A percentile compares a stretch with the other conserved stretches of the same genome.
Evolutionary conservation across 768 basidiomycete genomes (phyloP).

Genomic region (Pleurotus ostreatus): DNA sequence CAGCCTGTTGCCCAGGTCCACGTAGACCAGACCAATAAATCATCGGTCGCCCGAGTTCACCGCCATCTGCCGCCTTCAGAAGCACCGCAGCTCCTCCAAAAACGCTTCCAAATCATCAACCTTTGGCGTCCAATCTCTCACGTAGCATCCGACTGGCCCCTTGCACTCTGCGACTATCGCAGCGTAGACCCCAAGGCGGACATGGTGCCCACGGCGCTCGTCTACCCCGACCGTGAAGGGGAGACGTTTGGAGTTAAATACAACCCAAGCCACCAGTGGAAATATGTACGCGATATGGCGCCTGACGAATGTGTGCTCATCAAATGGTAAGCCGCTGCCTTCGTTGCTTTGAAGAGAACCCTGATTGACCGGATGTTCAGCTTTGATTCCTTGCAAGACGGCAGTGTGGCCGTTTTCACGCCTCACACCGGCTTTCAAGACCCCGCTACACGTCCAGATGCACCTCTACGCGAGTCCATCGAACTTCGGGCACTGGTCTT

Average conservation of each 20-base stretch:
- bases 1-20: slow-evolving; percentile 45
- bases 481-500: slow-evolving; percentile 52
- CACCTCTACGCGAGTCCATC: slow-evolving; percentile 45
- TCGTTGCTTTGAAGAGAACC: not conserved
- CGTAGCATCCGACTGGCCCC: slow-evolving; percentile 45
- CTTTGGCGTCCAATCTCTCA: slow-evolving; percentile 54
- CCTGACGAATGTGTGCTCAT: slow-evolving; percentile 48
- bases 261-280: slow-evolving; percentile 47
- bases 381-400: slow-evolving; percentile 36
- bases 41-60: slow-evolving; percentile 42
- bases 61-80: slow-evolving; percentile 46
- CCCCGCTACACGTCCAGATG: slow-evolving; percentile 37
- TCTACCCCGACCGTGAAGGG: slow-evolving; percentile 48
- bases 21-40: slow-evolving; percentile 47
- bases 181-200: slow-evolving; percentile 39
- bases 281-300: slow-evolving; percentile 41
- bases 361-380: slow-evolving; percentile 16
- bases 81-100: slow-evolving; percentile 35
- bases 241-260: slow-evolving; percentile 46
- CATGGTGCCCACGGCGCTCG: slow-evolving; percentile 37
- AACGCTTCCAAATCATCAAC: slow-evolving; percentile 57
- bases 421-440: slow-evolving; percentile 53
- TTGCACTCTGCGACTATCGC: slow-evolving; percentile 48
- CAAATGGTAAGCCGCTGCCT: slow-evolving; percentile 39
- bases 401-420: slow-evolving; percentile 39